phyloP scores from a whole-genome alignment of 2,329 filamentous ascomycete genomes.

The Botrytis fabae region DNA sequence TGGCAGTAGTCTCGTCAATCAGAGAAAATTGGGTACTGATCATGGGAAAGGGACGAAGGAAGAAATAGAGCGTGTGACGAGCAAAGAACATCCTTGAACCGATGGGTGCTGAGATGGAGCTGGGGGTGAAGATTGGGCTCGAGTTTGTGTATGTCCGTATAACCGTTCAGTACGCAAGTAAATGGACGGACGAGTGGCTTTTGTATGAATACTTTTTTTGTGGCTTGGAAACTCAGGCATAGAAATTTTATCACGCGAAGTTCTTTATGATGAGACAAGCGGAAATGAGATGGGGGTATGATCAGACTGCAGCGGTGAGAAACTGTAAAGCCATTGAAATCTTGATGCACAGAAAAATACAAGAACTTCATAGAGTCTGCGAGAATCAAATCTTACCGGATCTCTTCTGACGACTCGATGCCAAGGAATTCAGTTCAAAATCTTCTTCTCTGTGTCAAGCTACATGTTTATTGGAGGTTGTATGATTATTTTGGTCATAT shows the following conservation, averaged over 20 bases:
- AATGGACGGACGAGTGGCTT: neutral
- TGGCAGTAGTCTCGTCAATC: neutral
- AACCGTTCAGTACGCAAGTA: no score
- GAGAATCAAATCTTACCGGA: neutral
- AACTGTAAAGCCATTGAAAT: neutral
- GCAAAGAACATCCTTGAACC: neutral
- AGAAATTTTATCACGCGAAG: neutral
- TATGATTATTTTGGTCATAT: neutral
- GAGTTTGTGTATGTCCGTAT: neutral
- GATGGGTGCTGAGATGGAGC: neutral
- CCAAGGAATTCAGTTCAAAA: neutral
- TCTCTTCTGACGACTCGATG: no score
- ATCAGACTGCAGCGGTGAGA: rapidly evolving
- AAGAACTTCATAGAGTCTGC: neutral
- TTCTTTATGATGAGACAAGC: no score
- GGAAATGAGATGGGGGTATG: neutral
- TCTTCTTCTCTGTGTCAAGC: neutral
- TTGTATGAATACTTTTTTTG: neutral
- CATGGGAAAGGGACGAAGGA: neutral
- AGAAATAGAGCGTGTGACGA: neutral
- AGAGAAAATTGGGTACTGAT: no score
- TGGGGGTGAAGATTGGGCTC: neutral
- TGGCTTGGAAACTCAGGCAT: neutral
- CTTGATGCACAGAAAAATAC: rapidly evolving
- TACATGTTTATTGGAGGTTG: rapidly evolving